Conservation (phyloP, 2,329 filamentous ascomycete genomes). For the Daldinia sp. region DNA sequence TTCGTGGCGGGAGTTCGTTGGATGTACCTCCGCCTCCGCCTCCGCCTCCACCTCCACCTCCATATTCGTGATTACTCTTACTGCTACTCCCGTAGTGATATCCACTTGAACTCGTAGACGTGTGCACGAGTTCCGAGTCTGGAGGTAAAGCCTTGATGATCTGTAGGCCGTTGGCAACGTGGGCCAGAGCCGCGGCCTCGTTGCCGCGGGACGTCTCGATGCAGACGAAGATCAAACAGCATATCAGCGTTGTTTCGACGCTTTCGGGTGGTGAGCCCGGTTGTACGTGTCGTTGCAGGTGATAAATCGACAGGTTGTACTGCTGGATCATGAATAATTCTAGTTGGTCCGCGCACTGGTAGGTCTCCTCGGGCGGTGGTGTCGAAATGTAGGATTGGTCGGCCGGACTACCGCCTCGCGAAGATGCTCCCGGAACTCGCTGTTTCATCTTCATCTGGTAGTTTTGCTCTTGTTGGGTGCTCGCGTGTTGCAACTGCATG, state of each 20-base stretch:
- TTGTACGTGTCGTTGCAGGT: conserved; percentile 42
- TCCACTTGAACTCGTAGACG: not conserved
- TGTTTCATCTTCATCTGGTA: not conserved
- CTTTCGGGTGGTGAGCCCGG: conserved; percentile 37
- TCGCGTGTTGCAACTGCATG: conserved; percentile 33
- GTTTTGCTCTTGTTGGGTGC: not conserved
- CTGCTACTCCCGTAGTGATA: not conserved
- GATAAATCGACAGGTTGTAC: conserved; percentile 50
- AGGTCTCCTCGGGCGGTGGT: conserved; percentile 8
- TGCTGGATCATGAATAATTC: conserved; percentile 52
- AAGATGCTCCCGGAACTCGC: not conserved
- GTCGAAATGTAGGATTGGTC: conserved; percentile 3
- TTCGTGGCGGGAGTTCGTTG: conserved; percentile 3
- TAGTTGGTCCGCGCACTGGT: conserved; percentile 36
- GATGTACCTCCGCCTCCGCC: not conserved
- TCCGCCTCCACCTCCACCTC: not conserved
- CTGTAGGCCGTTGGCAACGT: conserved; percentile 45
- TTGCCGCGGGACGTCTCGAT: conserved; percentile 45
- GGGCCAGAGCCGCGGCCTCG: conserved; percentile 40
- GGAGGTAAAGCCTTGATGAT: conserved; percentile 44
- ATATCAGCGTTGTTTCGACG: conserved; percentile 45
- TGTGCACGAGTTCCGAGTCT: conserved; percentile 1
- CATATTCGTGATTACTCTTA: not conserved
- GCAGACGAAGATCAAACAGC: conserved; percentile 47
- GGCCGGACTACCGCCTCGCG: conserved; percentile 5